Conservation (phyloP, 148 eudicot genomes). For the Vaccinium darrowii region DNA sequence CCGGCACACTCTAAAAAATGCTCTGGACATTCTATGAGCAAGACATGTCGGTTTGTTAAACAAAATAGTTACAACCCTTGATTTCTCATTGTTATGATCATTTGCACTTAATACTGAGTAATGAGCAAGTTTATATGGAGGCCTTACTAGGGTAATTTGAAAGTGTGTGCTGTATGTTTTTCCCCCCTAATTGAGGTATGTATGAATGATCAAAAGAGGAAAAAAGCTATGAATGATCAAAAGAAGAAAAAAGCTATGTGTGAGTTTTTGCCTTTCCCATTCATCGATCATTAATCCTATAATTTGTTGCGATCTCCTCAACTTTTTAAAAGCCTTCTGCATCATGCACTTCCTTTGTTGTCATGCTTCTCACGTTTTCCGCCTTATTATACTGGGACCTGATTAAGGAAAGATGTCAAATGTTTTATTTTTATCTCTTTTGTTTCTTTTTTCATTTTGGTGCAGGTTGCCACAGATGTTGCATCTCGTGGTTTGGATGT, state of each 20-base stretch:
- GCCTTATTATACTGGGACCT: background rate
- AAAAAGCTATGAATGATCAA: background rate
- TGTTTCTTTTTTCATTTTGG: conserved; percentile 10
- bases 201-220: background rate
- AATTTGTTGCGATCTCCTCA: background rate
- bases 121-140: background rate
- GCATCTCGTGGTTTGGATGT: conserved; percentile 62
- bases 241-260: background rate
- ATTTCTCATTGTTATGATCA: background rate
- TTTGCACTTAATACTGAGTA: background rate
- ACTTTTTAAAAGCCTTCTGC: background rate
- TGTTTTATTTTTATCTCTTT: background rate
- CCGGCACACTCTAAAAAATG: no score
- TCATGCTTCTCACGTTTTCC: conserved; percentile 2
- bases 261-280: background rate
- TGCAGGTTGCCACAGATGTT: conserved; percentile 60
- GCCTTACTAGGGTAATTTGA: conserved; percentile 4
- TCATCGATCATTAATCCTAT: background rate
- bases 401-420: background rate
- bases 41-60: no score
- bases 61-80: no score
- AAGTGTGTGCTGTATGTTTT: background rate
- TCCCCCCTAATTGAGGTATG: background rate
- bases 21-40: no score
- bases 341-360: background rate